These are phyloP conservation scores for Cyberlindnera americana DNA, from an alignment of 805 yeast genomes.

Conservation along the genomic window DNA sequence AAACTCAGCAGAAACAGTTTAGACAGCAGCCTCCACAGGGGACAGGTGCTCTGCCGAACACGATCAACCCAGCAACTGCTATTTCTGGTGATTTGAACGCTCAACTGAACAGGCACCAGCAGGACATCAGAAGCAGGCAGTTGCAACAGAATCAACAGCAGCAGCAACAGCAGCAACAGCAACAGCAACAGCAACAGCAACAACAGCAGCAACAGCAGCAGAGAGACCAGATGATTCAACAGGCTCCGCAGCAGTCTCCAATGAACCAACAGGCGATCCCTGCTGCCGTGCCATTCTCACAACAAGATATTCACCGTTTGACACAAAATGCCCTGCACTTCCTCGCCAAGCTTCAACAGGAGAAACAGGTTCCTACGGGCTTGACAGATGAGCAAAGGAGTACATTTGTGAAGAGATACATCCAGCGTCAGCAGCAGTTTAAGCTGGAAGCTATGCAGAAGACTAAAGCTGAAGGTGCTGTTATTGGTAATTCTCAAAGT, in stretches of 20 bases:
- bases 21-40: conserved; percentile 33
- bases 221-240: conserved; percentile 2
- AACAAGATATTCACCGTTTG: conserved; percentile 19
- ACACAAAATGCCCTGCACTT: conserved; percentile 26
- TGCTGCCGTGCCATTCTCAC: conserved; percentile 14
- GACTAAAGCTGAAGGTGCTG: neutral
- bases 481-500: neutral
- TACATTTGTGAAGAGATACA: conserved; percentile 22
- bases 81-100: conserved; percentile 15
- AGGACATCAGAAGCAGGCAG: conserved; percentile 31
- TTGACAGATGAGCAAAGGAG: conserved; percentile 26
- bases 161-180: conserved; percentile 15
- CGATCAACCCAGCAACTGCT: no score
- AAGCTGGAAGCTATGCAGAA: conserved; percentile 12
- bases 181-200: conserved; percentile 1
- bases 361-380: conserved; percentile 22
- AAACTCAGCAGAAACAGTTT: conserved; percentile 35
- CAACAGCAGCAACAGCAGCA: conserved; percentile 1
- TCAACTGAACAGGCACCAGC: conserved; percentile 31
- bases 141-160: conserved; percentile 28
- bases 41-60: conserved; percentile 22
- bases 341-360: conserved; percentile 23
- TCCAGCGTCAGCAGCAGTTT: conserved; percentile 25
- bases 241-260: conserved; percentile 6
- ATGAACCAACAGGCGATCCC: conserved; percentile 4